These are phyloP conservation scores for Agrostemma githago DNA, from an alignment of 148 eudicot genomes.

Conservation along the genomic window DNA sequence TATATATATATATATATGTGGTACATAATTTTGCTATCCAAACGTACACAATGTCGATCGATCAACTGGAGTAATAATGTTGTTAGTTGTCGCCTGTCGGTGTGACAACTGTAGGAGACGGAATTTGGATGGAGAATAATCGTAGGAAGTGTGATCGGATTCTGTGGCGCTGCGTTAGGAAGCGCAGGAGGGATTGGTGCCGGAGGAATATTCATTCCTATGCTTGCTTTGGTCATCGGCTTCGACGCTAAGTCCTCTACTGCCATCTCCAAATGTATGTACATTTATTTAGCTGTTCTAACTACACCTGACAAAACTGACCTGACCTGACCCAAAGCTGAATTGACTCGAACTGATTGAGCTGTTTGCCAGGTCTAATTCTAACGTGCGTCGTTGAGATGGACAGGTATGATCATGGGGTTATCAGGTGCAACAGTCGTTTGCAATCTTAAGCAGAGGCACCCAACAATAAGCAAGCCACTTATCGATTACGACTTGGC, in stretches of 20 bases:
- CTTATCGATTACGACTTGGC: conserved; percentile 58
- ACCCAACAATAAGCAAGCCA: conserved; percentile 47
- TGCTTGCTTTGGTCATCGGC: conserved; percentile 39
- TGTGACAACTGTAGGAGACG: conserved; percentile 26
- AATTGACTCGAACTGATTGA: too few species aligned
- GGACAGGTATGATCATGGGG: conserved; percentile 60
- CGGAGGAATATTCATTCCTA: conserved; percentile 44
- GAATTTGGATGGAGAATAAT: conserved; percentile 31
- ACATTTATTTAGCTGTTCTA: too few species aligned
- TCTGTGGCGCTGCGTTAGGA: conserved; percentile 39
- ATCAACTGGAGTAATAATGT: too few species aligned
- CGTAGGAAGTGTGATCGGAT: conserved; percentile 30
- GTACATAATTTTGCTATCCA: too few species aligned
- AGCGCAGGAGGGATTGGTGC: conserved; percentile 48
- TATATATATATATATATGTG: too few species aligned
- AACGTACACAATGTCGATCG: too few species aligned
- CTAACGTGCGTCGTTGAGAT: neutral
- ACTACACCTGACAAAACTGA: too few species aligned
- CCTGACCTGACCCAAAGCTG: too few species aligned
- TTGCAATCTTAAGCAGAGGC: conserved; percentile 48
- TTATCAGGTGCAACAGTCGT: conserved; percentile 52
- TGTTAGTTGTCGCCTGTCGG: neutral
- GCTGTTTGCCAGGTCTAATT: too few species aligned
- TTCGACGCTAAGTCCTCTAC: conserved; percentile 44
- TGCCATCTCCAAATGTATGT: conserved; percentile 37